Conservation (phyloP, 805 yeast species). For the Candida glaebosa region DNA sequence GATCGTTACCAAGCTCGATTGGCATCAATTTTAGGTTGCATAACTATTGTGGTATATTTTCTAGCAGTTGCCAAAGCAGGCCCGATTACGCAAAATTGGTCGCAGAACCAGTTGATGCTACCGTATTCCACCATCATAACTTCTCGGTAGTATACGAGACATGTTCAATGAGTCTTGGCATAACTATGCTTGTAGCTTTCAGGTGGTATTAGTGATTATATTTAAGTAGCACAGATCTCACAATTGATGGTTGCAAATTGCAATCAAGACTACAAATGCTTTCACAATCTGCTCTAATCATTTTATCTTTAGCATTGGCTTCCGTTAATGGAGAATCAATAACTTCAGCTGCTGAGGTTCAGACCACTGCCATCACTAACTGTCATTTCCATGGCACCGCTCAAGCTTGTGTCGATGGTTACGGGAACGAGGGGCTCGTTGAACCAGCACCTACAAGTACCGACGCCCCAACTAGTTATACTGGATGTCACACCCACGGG, state of each 20-base stretch:
- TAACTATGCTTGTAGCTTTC: not conserved
- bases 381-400: slow-evolving; percentile 21
- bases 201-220: too few relatives aligned
- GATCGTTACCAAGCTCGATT: too few relatives aligned
- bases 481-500: slow-evolving; percentile 20
- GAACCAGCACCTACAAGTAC: slow-evolving; percentile 17
- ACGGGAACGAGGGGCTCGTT: slow-evolving; percentile 21
- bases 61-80: not conserved
- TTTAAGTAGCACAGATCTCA: too few relatives aligned
- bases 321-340: not conserved
- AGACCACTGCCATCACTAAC: slow-evolving; percentile 10
- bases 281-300: not conserved
- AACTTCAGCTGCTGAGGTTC: slow-evolving; percentile 1
- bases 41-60: slow-evolving; percentile 1
- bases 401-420: slow-evolving; percentile 17
- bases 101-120: not conserved
- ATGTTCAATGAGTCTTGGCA: not conserved
- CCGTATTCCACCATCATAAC: not conserved
- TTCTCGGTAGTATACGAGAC: not conserved
- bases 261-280: not conserved
- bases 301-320: not conserved
- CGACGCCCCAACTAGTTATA: slow-evolving; percentile 11
- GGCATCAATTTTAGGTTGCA: too few relatives aligned
- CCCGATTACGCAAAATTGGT: not conserved
- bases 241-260: not conserved